A percentile compares a stretch with the other conserved stretches of the same genome.
Conservation (phyloP, 2,329 filamentous ascomycete genomes). For the Zelopaecilomyces penicillatus region DNA sequence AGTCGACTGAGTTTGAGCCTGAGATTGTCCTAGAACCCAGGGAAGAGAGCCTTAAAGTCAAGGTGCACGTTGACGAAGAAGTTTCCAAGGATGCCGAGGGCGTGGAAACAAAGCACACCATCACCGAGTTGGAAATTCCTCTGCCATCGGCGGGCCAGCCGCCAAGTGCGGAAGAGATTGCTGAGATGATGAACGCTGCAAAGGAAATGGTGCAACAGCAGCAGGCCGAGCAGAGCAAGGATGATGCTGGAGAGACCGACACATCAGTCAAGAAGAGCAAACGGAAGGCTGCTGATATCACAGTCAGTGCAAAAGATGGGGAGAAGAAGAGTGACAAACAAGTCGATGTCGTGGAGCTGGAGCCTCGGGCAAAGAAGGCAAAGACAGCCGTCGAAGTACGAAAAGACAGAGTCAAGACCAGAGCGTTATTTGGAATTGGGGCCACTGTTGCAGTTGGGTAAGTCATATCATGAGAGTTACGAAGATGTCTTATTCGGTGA, state of each 20-base stretch:
- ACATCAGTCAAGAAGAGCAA: slow-evolving; percentile 48
- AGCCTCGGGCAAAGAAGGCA: slow-evolving; percentile 61
- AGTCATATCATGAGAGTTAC: slow-evolving; percentile 31
- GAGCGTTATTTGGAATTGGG: slow-evolving; percentile 77
- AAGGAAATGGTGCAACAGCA: slow-evolving; percentile 77
- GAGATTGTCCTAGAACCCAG: slow-evolving; percentile 40
- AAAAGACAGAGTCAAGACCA: slow-evolving; percentile 78
- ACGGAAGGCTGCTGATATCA: slow-evolving; percentile 67
- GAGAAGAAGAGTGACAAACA: slow-evolving; percentile 21
- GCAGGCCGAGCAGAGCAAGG: slow-evolving; percentile 31
- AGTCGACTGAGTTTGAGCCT: slow-evolving; percentile 43
- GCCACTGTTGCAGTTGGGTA: slow-evolving; percentile 87
- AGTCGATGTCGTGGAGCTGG: slow-evolving; percentile 28
- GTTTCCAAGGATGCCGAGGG: slow-evolving; percentile 46
- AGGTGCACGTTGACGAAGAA: slow-evolving; percentile 61
- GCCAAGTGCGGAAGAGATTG: slow-evolving; percentile 67
- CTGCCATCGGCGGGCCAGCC: slow-evolving; percentile 50
- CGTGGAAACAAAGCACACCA: slow-evolving; percentile 60
- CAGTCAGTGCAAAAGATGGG: slow-evolving; percentile 52
- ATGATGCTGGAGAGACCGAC: slow-evolving; percentile 24
- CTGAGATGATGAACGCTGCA: slow-evolving; percentile 77
- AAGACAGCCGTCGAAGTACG: slow-evolving; percentile 74
- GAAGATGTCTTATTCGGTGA: not conserved
- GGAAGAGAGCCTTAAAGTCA: slow-evolving; percentile 53
- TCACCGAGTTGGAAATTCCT: slow-evolving; percentile 69